Evolutionary conservation across 176 grass and related monocot genomes (phyloP), one percentile per base, ranked within the genome.

Genomic region (Aechmea fasciata): DNA sequence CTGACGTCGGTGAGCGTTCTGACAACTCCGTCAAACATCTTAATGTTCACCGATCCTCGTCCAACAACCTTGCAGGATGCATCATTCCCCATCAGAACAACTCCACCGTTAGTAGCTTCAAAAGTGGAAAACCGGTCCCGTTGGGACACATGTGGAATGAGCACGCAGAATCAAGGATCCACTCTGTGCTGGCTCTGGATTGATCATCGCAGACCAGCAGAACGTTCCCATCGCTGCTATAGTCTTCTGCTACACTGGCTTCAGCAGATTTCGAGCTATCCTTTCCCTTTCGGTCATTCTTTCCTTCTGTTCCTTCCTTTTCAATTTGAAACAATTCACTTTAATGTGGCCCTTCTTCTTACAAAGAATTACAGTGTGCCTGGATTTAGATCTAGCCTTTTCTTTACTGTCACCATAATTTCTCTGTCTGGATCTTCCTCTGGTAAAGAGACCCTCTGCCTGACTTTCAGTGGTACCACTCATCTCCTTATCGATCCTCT

Each of bases 71-170:
- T 24, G 50, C 48, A 33, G 2, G 63, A 49, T 23, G 10, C 47
- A 6, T 76, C 63, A 15, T 77, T 65, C 50, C 75, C 52, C 33
- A 78, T 70, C 11, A 23, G 29, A 33, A 70, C 19, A 9, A 70
- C 55, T 25, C 13, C 65, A 70, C 51, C 65, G 57, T 5, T 11
- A 0, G 50, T 9, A 12, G 13, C 18, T 2, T 75, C 10, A 52
- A 59, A 69, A 11, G 70, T 57, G 48, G 1, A n/a, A 15, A 68
- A 80, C 70, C 50, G 69, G n/a, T n/a, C 74, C 63, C 28, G 47
- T 75, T 50, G 2, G 33, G 18, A 15, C 29, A 67, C 25, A 80
- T 80, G 19, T 80, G 69, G 47, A 73, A 71, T 11, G 51, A 53
- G 14, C 51, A 53, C 13, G n/a, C n/a, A n/a, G 51, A 53, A 15